Conservation (phyloP, 192 early-diverging fungal genomes). For the Geranomyces michiganensis region DNA sequence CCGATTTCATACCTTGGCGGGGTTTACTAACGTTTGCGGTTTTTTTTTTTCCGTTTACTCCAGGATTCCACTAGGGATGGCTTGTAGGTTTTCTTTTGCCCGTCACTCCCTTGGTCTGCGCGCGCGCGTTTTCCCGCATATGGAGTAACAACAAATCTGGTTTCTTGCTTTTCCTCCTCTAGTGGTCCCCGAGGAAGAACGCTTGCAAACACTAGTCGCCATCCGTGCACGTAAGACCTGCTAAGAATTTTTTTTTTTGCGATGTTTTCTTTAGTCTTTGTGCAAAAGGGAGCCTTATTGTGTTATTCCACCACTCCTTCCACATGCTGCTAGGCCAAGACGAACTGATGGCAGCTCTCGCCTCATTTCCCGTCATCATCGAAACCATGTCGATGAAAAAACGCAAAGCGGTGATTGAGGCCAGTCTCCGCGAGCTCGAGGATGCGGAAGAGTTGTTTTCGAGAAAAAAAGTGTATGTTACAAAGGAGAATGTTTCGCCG, state of each 20-base stretch:
- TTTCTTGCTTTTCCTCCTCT: not conserved
- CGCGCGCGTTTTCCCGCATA: no score
- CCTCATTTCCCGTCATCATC: conserved; percentile 49
- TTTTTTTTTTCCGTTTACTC: not conserved
- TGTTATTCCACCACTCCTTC: conserved; percentile 15
- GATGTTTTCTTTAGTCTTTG: no score
- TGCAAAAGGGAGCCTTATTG: no score
- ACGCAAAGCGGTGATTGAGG: conserved; percentile 45
- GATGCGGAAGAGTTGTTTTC: conserved; percentile 49
- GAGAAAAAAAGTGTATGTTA: conserved; percentile 46
- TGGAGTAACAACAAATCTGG: not conserved
- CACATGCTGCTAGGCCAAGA: conserved; percentile 30
- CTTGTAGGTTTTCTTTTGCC: conserved; percentile 29
- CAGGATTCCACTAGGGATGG: conserved; percentile 54
- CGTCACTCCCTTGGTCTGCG: no score
- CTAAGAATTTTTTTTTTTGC: no score
- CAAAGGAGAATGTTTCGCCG: conserved; percentile 30
- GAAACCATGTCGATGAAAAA: conserved; percentile 45
- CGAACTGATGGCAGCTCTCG: conserved; percentile 41
- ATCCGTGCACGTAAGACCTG: conserved; percentile 44
- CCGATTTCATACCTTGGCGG: not conserved
- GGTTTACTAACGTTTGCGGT: no score
- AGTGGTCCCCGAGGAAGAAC: conserved; percentile 52
- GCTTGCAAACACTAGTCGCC: conserved; percentile 44
- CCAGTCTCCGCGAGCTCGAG: conserved; percentile 49